Evolutionary conservation across 2,329 filamentous ascomycete species (phyloP).

Genomic region (Pseudogymnoascus sp.): DNA sequence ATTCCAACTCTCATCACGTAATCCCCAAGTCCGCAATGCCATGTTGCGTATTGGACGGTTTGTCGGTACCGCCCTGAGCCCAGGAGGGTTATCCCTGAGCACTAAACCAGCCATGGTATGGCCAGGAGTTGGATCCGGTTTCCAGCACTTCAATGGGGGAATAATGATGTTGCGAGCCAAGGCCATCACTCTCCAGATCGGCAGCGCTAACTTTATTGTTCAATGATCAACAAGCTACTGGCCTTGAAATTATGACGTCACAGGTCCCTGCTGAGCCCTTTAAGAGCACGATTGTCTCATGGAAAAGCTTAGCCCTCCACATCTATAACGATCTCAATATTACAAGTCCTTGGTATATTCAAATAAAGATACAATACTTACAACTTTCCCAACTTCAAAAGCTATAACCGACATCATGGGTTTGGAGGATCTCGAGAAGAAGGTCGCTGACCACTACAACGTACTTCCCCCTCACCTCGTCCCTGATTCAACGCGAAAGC

Average conservation of each 20-base stretch:
- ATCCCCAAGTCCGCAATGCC: not conserved
- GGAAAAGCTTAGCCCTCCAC: not conserved
- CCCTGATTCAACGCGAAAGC: not conserved
- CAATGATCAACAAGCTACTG: not conserved
- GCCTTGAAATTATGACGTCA: not conserved
- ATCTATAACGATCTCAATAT: not conserved
- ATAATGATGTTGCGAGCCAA: not conserved
- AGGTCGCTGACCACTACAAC: not conserved
- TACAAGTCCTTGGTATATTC: not conserved
- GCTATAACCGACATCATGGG: not conserved
- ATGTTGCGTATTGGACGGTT: not conserved
- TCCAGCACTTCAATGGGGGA: not conserved
- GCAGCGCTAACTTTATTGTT: not conserved
- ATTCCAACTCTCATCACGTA: not conserved
- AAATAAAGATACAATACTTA: not conserved
- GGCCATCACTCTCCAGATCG: not conserved
- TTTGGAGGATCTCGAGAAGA: not conserved
- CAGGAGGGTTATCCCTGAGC: not conserved
- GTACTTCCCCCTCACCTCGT: not conserved
- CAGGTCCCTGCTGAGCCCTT: not conserved
- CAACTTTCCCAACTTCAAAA: not conserved
- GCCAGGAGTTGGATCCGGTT: not conserved
- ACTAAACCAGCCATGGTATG: not conserved
- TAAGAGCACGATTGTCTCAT: not conserved
- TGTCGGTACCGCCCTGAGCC: not conserved